Percentiles rank a stretch among this genome's conserved stretches.
phyloP scores from a whole-genome alignment of 2,329 filamentous ascomycete genomes.

The Cadophora gregata region DNA sequence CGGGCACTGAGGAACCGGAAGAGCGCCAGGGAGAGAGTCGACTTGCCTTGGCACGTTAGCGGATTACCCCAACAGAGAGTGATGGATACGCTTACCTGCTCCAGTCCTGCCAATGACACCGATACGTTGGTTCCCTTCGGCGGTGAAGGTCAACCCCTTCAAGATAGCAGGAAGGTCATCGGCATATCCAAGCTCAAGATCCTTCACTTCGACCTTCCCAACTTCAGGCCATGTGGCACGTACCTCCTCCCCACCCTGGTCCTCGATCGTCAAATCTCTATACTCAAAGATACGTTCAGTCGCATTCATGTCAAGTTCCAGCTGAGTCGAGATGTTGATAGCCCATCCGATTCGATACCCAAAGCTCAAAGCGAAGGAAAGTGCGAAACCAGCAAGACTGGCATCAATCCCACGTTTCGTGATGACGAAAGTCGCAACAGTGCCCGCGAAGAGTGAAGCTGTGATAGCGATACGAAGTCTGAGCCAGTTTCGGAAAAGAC shows the following conservation, averaged over 20 bases:
- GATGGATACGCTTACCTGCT: constrained; percentile 28
- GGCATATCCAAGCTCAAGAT: constrained; percentile 74
- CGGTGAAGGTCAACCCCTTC: constrained; percentile 68
- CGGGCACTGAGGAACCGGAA: constrained; percentile 36
- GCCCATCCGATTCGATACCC: constrained; percentile 48
- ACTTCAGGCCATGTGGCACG: constrained; percentile 76
- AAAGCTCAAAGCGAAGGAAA: constrained; percentile 75
- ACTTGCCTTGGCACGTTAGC: constrained; percentile 39
- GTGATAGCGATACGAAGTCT: constrained; percentile 73
- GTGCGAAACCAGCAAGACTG: constrained; percentile 73
- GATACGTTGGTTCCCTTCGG: constrained; percentile 62
- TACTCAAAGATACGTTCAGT: constrained; percentile 79
- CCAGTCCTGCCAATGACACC: constrained; percentile 41
- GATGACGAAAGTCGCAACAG: constrained; percentile 68
- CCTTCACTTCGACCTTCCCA: constrained; percentile 73
- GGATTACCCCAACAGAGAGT: background rate
- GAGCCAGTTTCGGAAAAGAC: constrained; percentile 75
- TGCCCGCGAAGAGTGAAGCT: constrained; percentile 68
- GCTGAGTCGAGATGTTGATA: constrained; percentile 67
- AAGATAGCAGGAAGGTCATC: constrained; percentile 72
- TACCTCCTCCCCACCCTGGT: constrained; percentile 62
- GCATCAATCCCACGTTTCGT: constrained; percentile 65
- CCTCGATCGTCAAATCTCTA: constrained; percentile 68
- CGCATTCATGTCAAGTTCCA: constrained; percentile 80
- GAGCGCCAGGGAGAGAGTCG: constrained; percentile 35